Conservation (phyloP, 2,329 filamentous ascomycete genomes). For the Penicillium janthinellum region DNA sequence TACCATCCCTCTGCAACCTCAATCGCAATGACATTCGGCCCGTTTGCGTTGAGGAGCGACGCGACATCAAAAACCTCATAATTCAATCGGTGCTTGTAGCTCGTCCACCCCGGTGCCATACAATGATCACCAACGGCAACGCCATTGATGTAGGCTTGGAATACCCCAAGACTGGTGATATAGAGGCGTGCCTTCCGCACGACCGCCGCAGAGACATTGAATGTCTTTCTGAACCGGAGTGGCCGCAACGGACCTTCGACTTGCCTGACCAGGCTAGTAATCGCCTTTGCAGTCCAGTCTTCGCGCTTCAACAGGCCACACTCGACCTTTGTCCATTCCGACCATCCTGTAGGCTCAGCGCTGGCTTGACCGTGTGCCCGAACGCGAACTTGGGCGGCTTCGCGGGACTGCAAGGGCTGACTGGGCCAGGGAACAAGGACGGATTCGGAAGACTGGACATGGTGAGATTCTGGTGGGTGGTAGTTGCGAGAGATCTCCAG, state of each 20-base stretch:
- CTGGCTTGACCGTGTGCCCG: background rate
- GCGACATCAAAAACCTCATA: slow-evolving; percentile 59
- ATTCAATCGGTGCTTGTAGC: background rate
- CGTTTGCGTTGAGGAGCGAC: slow-evolving; percentile 33
- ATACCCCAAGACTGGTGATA: slow-evolving; percentile 8
- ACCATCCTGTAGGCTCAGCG: background rate
- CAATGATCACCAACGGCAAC: slow-evolving; percentile 3
- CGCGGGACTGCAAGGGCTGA: background rate
- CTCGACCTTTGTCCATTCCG: slow-evolving; percentile 5
- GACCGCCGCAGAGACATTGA: background rate
- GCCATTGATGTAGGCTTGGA: slow-evolving; percentile 8
- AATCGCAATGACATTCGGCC: slow-evolving; percentile 45
- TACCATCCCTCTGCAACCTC: slow-evolving; percentile 57
- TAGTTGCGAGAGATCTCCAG: background rate
- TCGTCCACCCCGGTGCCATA: slow-evolving; percentile 21
- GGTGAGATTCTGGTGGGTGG: background rate
- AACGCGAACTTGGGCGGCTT: background rate
- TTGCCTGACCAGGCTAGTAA: background rate
- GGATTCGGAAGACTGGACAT: slow-evolving; percentile 1
- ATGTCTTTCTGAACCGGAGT: slow-evolving; percentile 1
- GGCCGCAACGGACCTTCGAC: slow-evolving; percentile 7
- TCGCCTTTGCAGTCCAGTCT: slow-evolving; percentile 6
- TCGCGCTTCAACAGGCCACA: background rate
- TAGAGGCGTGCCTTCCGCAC: slow-evolving; percentile 6
- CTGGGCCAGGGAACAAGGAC: slow-evolving; percentile 2